Conservation (phyloP, 2,329 filamentous ascomycete species). For the Cladophialophora bantiana region DNA sequence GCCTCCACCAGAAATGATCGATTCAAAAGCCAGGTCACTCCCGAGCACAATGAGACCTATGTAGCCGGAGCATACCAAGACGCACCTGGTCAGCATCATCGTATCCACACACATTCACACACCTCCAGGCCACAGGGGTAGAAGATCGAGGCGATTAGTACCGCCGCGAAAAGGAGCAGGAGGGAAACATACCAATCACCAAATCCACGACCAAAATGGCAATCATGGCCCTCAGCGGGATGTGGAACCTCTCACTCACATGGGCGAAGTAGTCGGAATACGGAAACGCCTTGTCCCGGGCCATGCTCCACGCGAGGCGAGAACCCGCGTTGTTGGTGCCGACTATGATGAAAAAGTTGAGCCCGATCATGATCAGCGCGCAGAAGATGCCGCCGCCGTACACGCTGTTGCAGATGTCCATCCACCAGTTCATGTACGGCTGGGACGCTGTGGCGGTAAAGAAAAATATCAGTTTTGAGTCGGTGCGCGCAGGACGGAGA, state of each 20-base stretch:
- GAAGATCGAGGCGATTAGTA: too few relatives aligned
- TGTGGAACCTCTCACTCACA: constrained; percentile 63
- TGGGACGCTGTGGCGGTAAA: constrained; percentile 56
- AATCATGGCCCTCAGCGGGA: constrained; percentile 55
- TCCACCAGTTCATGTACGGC: constrained; percentile 38
- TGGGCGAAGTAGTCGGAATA: constrained; percentile 60
- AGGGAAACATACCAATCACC: constrained; percentile 29
- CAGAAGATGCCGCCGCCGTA: constrained; percentile 41
- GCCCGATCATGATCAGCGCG: constrained; percentile 33
- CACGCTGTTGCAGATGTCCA: constrained; percentile 51
- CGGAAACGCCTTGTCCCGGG: constrained; percentile 68
- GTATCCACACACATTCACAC: too few relatives aligned
- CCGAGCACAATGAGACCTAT: constrained; percentile 35
- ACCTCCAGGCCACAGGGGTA: too few relatives aligned
- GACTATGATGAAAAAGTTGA: constrained; percentile 37
- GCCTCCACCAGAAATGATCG: constrained; percentile 35
- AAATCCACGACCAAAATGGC: constrained; percentile 34
- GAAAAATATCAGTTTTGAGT: not conserved
- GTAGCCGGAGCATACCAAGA: not conserved
- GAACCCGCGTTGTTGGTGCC: constrained; percentile 34
- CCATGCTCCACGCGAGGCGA: constrained; percentile 42
- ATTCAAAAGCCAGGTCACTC: constrained; percentile 34
- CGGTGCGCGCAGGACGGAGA: not conserved
- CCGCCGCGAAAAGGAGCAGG: too few relatives aligned
- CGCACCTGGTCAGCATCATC: not conserved